phyloP scores from a whole-genome alignment of 305 asterid genomes.

The Withania somnifera region DNA sequence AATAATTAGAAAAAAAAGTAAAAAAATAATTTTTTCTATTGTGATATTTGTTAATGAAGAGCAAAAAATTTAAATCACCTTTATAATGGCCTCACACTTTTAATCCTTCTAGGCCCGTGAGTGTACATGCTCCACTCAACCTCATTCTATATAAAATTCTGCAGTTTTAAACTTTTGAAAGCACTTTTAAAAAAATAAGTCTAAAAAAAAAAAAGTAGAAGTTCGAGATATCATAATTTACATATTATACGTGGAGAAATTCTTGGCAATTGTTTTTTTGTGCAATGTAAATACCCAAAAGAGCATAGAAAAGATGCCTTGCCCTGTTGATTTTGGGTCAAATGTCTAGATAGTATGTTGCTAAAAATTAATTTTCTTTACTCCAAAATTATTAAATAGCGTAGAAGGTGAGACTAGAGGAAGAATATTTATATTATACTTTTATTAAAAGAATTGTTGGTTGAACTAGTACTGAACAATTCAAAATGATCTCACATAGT shows the following conservation, averaged over 20 bases:
- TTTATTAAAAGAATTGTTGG: neutral
- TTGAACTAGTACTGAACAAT: neutral
- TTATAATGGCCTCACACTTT: no score
- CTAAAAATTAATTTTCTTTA: neutral
- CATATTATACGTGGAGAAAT: neutral
- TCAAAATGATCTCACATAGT: conserved; percentile 9
- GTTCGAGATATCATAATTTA: neutral
- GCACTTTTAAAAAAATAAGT: no score
- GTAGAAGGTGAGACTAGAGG: neutral
- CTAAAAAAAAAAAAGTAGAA: no score
- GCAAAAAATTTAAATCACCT: no score
- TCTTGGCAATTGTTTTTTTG: neutral
- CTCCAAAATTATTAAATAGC: neutral
- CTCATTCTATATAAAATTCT: no score
- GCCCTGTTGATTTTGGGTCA: neutral
- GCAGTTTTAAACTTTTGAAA: no score
- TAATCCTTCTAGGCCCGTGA: no score
- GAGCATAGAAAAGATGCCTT: neutral
- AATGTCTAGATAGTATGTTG: neutral
- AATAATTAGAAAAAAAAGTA: no score
- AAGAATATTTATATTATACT: neutral
- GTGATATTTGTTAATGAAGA: no score
- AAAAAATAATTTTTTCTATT: no score
- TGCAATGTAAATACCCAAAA: neutral
- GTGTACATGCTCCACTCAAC: no score